Conservation (phyloP, 192 early-diverging fungal species). For the Backusella tuberculispora region DNA sequence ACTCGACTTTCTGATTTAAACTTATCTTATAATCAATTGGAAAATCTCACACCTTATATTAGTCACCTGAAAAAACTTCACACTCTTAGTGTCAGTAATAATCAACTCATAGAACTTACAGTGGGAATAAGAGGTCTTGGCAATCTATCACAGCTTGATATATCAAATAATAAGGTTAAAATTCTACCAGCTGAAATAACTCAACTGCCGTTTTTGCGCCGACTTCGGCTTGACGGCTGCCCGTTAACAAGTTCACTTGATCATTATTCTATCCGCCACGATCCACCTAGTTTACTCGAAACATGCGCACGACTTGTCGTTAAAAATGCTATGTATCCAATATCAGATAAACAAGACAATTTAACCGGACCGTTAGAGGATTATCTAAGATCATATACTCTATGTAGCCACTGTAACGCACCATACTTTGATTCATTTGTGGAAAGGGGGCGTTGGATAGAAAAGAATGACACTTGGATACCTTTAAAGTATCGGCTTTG, state of each 20-base stretch:
- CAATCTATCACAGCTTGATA: slow-evolving; percentile 65
- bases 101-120: slow-evolving; percentile 64
- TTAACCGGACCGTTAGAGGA: slow-evolving; percentile 37
- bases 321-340: background rate
- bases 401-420: slow-evolving; percentile 78
- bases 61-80: slow-evolving; percentile 63
- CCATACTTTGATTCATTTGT: slow-evolving; percentile 77
- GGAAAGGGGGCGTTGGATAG: slow-evolving; percentile 65
- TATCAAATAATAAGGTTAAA: slow-evolving; percentile 68
- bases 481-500: slow-evolving; percentile 76
- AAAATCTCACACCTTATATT: slow-evolving; percentile 62
- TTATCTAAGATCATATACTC: slow-evolving; percentile 61
- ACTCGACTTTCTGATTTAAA: slow-evolving; percentile 69
- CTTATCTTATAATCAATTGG: slow-evolving; percentile 64
- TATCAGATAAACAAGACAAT: background rate
- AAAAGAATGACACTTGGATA: slow-evolving; percentile 54
- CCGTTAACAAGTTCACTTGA: slow-evolving; percentile 48
- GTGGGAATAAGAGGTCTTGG: slow-evolving; percentile 61
- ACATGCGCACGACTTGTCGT: slow-evolving; percentile 61
- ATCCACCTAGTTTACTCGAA: slow-evolving; percentile 71
- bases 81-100: slow-evolving; percentile 60
- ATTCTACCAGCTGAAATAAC: slow-evolving; percentile 74
- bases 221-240: slow-evolving; percentile 60
- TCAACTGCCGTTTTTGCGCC: slow-evolving; percentile 71
- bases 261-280: slow-evolving; percentile 36